Base-by-base conservation (phyloP, 495 filamentous ascomycete species). In the Jackrogersella minutella region DNA sequence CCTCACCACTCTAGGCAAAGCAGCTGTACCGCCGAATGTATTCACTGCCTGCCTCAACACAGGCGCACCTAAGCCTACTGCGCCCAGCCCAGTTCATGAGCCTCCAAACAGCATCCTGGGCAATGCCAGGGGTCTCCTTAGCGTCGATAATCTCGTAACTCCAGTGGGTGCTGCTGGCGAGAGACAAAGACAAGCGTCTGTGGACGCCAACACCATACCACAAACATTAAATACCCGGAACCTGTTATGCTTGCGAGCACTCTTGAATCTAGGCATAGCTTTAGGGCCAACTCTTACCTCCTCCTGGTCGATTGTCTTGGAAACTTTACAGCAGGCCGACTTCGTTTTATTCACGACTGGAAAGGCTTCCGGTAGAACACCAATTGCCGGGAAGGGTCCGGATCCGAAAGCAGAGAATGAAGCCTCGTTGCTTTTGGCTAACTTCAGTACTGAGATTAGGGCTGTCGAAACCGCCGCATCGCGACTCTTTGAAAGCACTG, bases 221-320 rank as follows among this genome's bases (percentile, higher is more conserved):
- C 77, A 87, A 10, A 86, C 86, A 10, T 81, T 99, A 30, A 96
- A 90, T 70, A 93, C 92, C 10, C 85, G 95, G 9, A 97, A 99
- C 72, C 81, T 99, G 0, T 78, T 97, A 7, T 97, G 94, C 69
- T 79, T 99, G 24, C 82, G 95, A 68, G 95, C 95, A 50, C 82
- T 98, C 11, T 81, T 99, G 2, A 97, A 99, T 66, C 79, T 99
- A 10, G 95, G 96, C 2, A 99, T 98, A 72, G 96, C 95, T 36
- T 79, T 99, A 5, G 95, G 95, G 0, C 92, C 95, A 5, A 94
- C 91, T 3, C 80, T 99, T 14, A 89, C 90, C 28, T 81, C 82
- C 14, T 91, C 93, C 21, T 98, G 94, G 92, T 87, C 87, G 1
- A 97, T 99, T 55, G 79, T 98, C 16, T 80, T 98, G 1, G 93